Evolutionary conservation across 1,139 yeast genomes (phyloP).

Genomic region (Magnusiomyces tetraspermus): DNA sequence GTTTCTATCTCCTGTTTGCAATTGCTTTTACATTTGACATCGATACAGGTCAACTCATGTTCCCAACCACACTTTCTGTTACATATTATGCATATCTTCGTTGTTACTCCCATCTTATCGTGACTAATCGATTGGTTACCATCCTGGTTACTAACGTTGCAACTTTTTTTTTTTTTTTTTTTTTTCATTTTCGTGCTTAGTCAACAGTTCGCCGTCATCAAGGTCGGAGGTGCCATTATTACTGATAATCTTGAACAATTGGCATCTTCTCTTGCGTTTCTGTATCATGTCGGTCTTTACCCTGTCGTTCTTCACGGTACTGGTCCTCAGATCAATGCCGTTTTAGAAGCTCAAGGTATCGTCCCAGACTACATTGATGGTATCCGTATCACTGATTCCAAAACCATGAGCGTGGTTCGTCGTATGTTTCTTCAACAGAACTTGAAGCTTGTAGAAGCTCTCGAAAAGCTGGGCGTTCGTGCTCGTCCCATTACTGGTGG

Average conservation of each 20-base stretch:
- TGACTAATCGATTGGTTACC: too few species aligned
- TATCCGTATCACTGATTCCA: slow-evolving; percentile 87
- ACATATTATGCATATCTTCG: background rate
- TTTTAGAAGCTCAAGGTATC: slow-evolving; percentile 86
- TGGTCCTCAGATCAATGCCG: slow-evolving; percentile 95
- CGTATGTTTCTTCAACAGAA: slow-evolving; percentile 92
- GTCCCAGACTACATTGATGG: slow-evolving; percentile 96
- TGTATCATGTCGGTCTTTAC: slow-evolving; percentile 93
- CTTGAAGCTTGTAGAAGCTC: slow-evolving; percentile 85
- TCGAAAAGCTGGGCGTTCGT: slow-evolving; percentile 92
- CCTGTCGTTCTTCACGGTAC: slow-evolving; percentile 97
- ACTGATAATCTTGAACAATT: slow-evolving; percentile 87
- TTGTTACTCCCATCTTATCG: too few species aligned
- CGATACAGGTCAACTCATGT: too few species aligned
- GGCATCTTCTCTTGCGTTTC: slow-evolving; percentile 90
- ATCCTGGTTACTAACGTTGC: too few species aligned
- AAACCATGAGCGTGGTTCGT: slow-evolving; percentile 94
- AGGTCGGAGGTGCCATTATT: slow-evolving; percentile 98
- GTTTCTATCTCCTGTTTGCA: too few species aligned
- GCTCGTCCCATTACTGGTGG: slow-evolving; percentile 99
- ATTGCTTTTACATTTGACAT: too few species aligned
- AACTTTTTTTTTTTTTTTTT: slow-evolving; percentile 1
- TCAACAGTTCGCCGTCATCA: slow-evolving; percentile 96
- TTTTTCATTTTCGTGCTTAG: slow-evolving; percentile 34
- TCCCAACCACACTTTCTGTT: too few species aligned